These are phyloP conservation scores for Paecilomyces fulvus DNA, from an alignment of 2,329 filamentous ascomycete genomes.

Conservation along the genomic window DNA sequence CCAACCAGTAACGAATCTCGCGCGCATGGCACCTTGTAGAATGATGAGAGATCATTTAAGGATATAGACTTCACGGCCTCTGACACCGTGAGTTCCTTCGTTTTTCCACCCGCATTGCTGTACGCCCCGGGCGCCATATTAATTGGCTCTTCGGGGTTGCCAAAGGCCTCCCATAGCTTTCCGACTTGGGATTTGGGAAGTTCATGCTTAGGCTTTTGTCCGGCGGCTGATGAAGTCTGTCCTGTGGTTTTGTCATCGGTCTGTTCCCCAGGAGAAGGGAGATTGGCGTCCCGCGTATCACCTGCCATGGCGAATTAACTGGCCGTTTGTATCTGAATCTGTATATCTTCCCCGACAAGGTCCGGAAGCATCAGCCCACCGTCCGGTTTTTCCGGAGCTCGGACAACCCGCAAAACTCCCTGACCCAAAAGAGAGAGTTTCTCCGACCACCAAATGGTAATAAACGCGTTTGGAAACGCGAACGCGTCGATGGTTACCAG, in stretches of 20 bases:
- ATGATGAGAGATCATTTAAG: conserved; percentile 47
- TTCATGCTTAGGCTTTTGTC: conserved; percentile 31
- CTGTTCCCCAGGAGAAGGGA: conserved; percentile 7
- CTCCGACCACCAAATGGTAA: conserved; percentile 13
- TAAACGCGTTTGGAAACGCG: conserved; percentile 24
- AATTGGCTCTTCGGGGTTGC: conserved; percentile 41
- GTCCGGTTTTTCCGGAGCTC: background rate
- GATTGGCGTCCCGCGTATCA: conserved; percentile 24
- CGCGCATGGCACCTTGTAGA: conserved; percentile 75
- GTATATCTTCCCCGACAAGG: background rate
- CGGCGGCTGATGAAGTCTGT: conserved; percentile 12
- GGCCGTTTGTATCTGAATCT: background rate
- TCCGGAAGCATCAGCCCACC: background rate
- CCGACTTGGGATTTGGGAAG: conserved; percentile 37
- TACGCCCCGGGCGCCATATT: conserved; percentile 51
- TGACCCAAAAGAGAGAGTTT: conserved; percentile 10
- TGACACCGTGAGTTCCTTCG: conserved; percentile 33
- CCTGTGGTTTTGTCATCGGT: conserved; percentile 10
- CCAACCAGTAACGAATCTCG: conserved; percentile 74
- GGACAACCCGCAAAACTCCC: background rate
- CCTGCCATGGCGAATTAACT: conserved; percentile 26
- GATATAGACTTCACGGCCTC: conserved; percentile 37
- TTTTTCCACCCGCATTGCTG: conserved; percentile 52
- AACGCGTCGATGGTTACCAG: conserved; percentile 20
- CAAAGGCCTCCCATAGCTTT: conserved; percentile 41